Evolutionary conservation across 1,284 basidiomycete species (phyloP), one percentile per base, ranked within the genome.

Genomic region (Ceratobasidium sp.): DNA sequence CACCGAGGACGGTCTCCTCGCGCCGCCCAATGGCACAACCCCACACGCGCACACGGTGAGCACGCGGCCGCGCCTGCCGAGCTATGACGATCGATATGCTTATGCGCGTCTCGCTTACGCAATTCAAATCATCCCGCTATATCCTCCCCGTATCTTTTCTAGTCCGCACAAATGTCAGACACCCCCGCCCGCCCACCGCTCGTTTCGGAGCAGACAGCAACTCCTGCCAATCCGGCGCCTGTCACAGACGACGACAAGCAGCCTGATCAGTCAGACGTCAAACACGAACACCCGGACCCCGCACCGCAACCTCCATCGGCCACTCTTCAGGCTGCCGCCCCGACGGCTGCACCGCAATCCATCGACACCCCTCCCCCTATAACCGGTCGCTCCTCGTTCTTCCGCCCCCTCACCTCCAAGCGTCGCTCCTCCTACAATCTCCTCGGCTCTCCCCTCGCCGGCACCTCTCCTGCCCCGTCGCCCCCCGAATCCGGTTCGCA

Each of bases 361-460:
- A 30, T 44, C 35, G 54, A 54, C 30, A 70, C 32, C 49, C 46
- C 43, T 46, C 61, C 61, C 5, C 52, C 66, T 18, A 21, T 59
- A 16, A 26, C 57, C n/a, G 28, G 41, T 30, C 66, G 52, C 43
- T 41, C 63, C 46, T 70, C 66, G 26, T 70, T 70, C 43, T 70
- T 70, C 66, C 66, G 66, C 38, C 64, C 64, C 50, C 64, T 67
- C n/a, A 26, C 50, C 54, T 47, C 41, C 28, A 70, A 70, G 54
- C 66, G 66, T 44, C 66, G 66, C 43, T 70, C 66, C 1, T 70
- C 66, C n/a, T 70, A 58, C 46, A 70, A 58, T 23, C 66, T 70
- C 32, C 44, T 70, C 21, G 30, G 54, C 54, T 70, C 66, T 4
- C 66, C 66, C 28, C 66, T 70, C 38, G 54, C 66, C 26, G 66